A percentile compares a stretch with the other conserved stretches of the same genome.
Conservation (phyloP, 129 eudicot genomes). For the Flaveria bidentis region DNA sequence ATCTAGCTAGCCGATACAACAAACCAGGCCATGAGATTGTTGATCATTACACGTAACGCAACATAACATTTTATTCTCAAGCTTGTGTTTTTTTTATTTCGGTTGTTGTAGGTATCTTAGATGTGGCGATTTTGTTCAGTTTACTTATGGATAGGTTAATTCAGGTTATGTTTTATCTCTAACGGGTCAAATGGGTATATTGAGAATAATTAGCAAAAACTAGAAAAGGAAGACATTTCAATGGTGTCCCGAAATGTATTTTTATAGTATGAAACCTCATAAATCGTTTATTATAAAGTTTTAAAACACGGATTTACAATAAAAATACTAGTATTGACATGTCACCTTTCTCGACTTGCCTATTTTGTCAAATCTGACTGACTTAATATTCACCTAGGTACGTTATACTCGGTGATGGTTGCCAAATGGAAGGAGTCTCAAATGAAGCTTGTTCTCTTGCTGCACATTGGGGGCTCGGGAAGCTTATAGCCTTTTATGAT, state of each 20-base stretch:
- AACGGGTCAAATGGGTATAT: not conserved
- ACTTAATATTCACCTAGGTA: conserved; percentile 34
- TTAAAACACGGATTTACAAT: not conserved
- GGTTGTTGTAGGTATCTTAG: not conserved
- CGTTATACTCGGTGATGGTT: conserved; percentile 62
- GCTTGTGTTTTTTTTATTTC: not conserved
- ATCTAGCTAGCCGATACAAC: conserved; percentile 57
- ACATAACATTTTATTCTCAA: not conserved
- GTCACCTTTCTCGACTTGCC: not conserved
- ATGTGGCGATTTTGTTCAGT: no score
- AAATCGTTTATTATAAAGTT: not conserved
- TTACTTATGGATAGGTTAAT: not conserved
- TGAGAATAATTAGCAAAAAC: no score
- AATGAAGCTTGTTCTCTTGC: conserved; percentile 73
- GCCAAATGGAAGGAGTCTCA: conserved; percentile 69
- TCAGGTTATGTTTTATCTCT: not conserved
- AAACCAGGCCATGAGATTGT: conserved; percentile 58
- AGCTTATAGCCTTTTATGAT: conserved; percentile 62
- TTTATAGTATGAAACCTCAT: not conserved
- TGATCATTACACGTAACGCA: conserved; percentile 61
- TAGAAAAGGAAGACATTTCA: no score
- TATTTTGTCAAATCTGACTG: not conserved
- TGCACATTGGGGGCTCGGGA: conserved; percentile 70
- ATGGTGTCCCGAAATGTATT: not conserved
- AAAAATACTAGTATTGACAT: not conserved